Percentiles rank a stretch among this genome's conserved stretches.
Evolutionary conservation across 495 filamentous ascomycete species (phyloP).

Genomic region (Neurospora africana): DNA sequence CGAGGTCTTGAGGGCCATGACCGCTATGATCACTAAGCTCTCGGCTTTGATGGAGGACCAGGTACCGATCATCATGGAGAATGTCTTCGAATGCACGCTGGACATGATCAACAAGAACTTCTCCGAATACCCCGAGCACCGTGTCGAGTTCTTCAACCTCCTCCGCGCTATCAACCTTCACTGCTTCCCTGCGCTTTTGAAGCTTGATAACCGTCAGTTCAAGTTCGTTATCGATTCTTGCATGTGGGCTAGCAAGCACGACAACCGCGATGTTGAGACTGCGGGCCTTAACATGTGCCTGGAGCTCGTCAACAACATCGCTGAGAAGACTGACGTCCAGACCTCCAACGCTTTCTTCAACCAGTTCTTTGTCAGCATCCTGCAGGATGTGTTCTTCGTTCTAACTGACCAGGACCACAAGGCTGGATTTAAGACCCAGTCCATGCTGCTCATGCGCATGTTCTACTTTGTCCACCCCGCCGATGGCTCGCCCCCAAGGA

Average conservation of each 20-base stretch:
- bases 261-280: conserved; percentile 95
- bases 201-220: conserved; percentile 90
- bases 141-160: conserved; percentile 96
- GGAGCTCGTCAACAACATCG: conserved; percentile 95
- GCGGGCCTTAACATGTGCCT: conserved; percentile 99
- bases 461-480: conserved; percentile 76
- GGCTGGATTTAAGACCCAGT: conserved; percentile 96
- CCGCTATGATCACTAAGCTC: conserved; percentile 89
- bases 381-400: conserved; percentile 98
- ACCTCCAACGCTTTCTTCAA: conserved; percentile 94
- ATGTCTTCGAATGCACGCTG: conserved; percentile 95
- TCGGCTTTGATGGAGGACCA: conserved; percentile 95
- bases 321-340: conserved; percentile 69
- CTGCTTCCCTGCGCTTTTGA: conserved; percentile 89
- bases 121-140: conserved; percentile 95
- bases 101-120: conserved; percentile 99
- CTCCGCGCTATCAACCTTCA: conserved; percentile 90
- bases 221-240: conserved; percentile 99
- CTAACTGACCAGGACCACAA: conserved; percentile 97
- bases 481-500: conserved; percentile 58
- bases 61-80: conserved; percentile 93
- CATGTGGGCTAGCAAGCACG: conserved; percentile 99
- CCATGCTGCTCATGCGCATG: conserved; percentile 85
- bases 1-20: conserved; percentile 95
- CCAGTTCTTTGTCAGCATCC: conserved; percentile 86